Conservation (phyloP, 2,329 filamentous ascomycete genomes). For the Stylonectria norvegica region DNA sequence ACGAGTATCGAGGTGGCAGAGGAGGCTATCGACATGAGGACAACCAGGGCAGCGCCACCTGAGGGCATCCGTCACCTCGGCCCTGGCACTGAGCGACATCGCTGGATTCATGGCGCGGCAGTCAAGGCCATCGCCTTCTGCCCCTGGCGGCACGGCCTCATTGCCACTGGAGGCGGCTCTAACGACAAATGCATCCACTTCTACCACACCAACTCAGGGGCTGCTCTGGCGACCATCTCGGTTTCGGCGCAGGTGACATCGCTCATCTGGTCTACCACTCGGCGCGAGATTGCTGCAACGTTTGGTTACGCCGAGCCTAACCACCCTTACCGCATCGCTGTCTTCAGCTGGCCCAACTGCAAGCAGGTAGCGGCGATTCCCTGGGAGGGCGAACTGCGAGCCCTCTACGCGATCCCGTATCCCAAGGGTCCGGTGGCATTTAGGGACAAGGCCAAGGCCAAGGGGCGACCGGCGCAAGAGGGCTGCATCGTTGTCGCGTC, state of each 20-base stretch:
- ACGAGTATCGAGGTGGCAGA: slow-evolving; percentile 18
- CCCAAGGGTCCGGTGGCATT: slow-evolving; percentile 49
- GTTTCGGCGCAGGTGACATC: slow-evolving; percentile 92
- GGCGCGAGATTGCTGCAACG: slow-evolving; percentile 84
- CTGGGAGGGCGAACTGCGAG: slow-evolving; percentile 75
- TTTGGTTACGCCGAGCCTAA: slow-evolving; percentile 93
- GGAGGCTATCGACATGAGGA: slow-evolving; percentile 27
- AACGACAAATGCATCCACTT: slow-evolving; percentile 97
- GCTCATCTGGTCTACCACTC: slow-evolving; percentile 82
- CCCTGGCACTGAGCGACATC: slow-evolving; percentile 61
- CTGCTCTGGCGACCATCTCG: slow-evolving; percentile 82
- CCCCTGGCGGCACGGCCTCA: slow-evolving; percentile 81
- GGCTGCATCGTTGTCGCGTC: slow-evolving; percentile 83
- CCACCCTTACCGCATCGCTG: slow-evolving; percentile 82
- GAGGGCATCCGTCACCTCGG: slow-evolving; percentile 45
- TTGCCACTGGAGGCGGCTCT: slow-evolving; percentile 89
- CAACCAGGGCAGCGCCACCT: slow-evolving; percentile 29
- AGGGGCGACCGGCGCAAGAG: slow-evolving; percentile 30
- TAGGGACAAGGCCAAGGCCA: slow-evolving; percentile 23
- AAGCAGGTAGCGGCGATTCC: slow-evolving; percentile 80
- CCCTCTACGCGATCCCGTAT: slow-evolving; percentile 84
- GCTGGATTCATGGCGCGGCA: slow-evolving; percentile 77
- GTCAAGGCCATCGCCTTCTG: slow-evolving; percentile 97
- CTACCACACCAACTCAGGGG: slow-evolving; percentile 81
- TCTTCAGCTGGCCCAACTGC: slow-evolving; percentile 94